Percentiles rank a stretch among this genome's conserved stretches.
These are phyloP conservation scores for Oropetium thomaeum DNA, from an alignment of 176 grass and related monocot genomes.

Conservation along the genomic window DNA sequence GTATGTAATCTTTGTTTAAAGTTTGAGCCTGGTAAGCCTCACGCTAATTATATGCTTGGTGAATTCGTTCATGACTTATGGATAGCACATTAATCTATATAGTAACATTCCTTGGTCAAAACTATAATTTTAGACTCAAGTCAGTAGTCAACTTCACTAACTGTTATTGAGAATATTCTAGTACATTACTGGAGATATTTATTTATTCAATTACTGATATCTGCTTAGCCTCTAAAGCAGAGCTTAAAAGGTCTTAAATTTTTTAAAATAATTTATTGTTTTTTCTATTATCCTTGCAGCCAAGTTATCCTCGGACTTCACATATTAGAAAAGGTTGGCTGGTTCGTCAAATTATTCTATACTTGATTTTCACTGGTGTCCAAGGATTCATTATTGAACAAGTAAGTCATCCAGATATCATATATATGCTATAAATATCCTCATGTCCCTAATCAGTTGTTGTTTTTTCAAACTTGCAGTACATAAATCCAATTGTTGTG, in stretches of 20 bases:
- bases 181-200: not conserved
- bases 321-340: slow-evolving; percentile 86
- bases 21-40: not conserved
- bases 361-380: slow-evolving; percentile 82
- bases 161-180: not conserved
- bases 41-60: not conserved
- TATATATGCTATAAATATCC: not conserved
- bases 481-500: slow-evolving; percentile 94
- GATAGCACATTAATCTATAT: not conserved
- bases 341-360: slow-evolving; percentile 84
- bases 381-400: slow-evolving; percentile 98
- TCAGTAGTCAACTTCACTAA: not conserved
- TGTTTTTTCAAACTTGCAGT: slow-evolving; percentile 53
- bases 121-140: not conserved
- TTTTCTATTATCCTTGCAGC: slow-evolving; percentile 43
- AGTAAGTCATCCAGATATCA: slow-evolving; percentile 44
- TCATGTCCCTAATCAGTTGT: slow-evolving; percentile 1
- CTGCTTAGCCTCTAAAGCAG: slow-evolving; percentile 1
- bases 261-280: slow-evolving; percentile 1
- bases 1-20: not conserved
- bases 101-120: not conserved
- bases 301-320: slow-evolving; percentile 71
- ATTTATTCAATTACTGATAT: not conserved
- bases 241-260: not conserved
- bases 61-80: not conserved